Evolutionary conservation across 2,329 filamentous ascomycete genomes (phyloP).

Genomic region (Conoideocrella luteorostrata): DNA sequence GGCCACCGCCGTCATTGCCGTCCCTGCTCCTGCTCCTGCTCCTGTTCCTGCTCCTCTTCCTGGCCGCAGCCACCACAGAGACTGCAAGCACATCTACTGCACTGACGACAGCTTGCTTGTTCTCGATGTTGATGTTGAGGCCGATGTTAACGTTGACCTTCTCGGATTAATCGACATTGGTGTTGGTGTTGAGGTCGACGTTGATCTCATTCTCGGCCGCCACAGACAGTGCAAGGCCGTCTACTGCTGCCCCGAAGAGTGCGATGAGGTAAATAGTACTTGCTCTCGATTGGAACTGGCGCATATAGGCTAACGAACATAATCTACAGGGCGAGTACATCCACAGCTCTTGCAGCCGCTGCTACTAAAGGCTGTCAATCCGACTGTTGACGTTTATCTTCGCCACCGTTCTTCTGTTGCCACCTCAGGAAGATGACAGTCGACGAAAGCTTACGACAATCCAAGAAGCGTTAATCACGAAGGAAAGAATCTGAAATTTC

Average conservation of each 20-base stretch:
- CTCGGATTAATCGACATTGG: not conserved
- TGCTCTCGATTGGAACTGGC: too few species aligned
- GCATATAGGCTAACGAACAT: not conserved
- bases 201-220: not conserved
- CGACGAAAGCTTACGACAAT: too few species aligned
- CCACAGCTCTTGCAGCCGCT: not conserved
- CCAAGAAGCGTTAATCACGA: too few species aligned
- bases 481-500: too few species aligned
- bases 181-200: not conserved
- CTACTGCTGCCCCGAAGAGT: slow-evolving; percentile 1
- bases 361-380: not conserved
- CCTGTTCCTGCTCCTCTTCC: not conserved
- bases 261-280: slow-evolving; percentile 3
- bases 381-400: too few species aligned
- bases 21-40: not conserved
- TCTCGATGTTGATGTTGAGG: not conserved
- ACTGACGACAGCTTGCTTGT: not conserved
- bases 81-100: not conserved
- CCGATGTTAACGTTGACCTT: not conserved
- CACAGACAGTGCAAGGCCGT: slow-evolving; percentile 2
- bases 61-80: not conserved
- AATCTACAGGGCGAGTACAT: not conserved
- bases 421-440: too few species aligned
- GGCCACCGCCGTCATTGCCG: slow-evolving; percentile 5
- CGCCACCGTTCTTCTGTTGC: too few species aligned